Evolutionary conservation across 1,139 yeast genomes (phyloP), one percentile per base, ranked within the genome.

Genomic region (Scheffersomyces quercinus): DNA sequence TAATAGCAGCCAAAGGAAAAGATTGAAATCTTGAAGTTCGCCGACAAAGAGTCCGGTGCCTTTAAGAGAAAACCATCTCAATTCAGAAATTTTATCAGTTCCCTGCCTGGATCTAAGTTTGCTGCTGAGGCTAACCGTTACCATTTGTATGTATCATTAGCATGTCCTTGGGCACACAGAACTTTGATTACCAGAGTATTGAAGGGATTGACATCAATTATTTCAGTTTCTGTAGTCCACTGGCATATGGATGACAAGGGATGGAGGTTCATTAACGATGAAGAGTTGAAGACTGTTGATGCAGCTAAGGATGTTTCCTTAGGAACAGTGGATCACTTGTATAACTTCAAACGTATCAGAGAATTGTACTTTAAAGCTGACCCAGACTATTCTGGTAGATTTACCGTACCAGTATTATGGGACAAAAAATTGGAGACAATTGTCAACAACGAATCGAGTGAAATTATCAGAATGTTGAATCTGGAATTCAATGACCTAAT

Each of bases 101-200:
- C 73, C 3, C 78, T 78, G 39, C 79, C 83, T 1, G 83, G 83
- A 10, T 77, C 86, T 36, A 67, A 75, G 48, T 85, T 83, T 58
- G 71, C 83, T 13, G 87, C 97, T 0, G 97, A 88, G 58, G 76
- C 78, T 40, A 81, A 81, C 48, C 77, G 98, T 56, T 91, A 91
- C 63, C 97, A 91, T 67, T 77, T 91, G 47, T 91, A 88, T 57
- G 95, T 90, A 15, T 85, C 95, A 1, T 70, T 74, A 42, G 97
- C 97, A 1, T 91, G 98, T 67, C 98, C 98, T 3, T 91, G 97
- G 89, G 98, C 98, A 1, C 96, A 89, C 60, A 79, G 98, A 50
- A 82, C 95, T 0, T 71, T 91, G 52, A 84, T 90, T 46, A 76
- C 85, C 6, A 71, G 97, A 42, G 67, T 76, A n/a, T 73, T 91